Evolutionary conservation across 2,329 filamentous ascomycete genomes (phyloP), one percentile per base, ranked within the genome.

Genomic region (Trichophyton rubrum): DNA sequence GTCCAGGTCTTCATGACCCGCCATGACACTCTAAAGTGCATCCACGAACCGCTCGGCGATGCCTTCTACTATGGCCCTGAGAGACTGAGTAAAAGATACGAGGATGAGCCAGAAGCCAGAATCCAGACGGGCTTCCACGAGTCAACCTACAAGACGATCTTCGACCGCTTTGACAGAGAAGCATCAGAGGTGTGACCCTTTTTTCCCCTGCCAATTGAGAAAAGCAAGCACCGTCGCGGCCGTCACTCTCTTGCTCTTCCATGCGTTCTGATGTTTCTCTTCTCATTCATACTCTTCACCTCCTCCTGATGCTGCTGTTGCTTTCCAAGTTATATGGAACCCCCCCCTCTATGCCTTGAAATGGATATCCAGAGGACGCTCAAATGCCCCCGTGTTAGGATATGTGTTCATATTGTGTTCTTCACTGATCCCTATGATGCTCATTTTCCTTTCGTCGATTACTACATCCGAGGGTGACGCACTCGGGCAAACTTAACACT

Each of bases 11-110:
- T 99, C 75, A 96, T 97, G 92, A 96, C 91, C 68, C 87, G 90
- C 67, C 83, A 83, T 67, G 86, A 95, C 70, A 85, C 81, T 59
- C 82, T 97, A 62, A 80, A 86, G 68, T 95, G 89, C 72, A 80
- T 93, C 67, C 93, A 97, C 74, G 93, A 99, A 77, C 93, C 93
- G 3, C 97, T 97, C 75, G 92, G 92, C 59, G 93, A 97, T 75
- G 88, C 91, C 63, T 97, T 92, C 72, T 97, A 97, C 78, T 97
- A 87, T 71, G 92, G 93, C 59, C 91, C 92, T 5, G 93, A 99
- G 77, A 83, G 89, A 67, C 80, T 97, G 67, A 86, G 88, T 69
- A 78, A 82, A 59, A 84, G 93, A 68, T 99, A 89, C 71, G 85
- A 86, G 69, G 72, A 87, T 51, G 88, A 96, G 66, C 79, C 81